Evolutionary conservation across 1,139 yeast genomes (phyloP).

Genomic region (Zygosaccharomyces pseudobailii): DNA sequence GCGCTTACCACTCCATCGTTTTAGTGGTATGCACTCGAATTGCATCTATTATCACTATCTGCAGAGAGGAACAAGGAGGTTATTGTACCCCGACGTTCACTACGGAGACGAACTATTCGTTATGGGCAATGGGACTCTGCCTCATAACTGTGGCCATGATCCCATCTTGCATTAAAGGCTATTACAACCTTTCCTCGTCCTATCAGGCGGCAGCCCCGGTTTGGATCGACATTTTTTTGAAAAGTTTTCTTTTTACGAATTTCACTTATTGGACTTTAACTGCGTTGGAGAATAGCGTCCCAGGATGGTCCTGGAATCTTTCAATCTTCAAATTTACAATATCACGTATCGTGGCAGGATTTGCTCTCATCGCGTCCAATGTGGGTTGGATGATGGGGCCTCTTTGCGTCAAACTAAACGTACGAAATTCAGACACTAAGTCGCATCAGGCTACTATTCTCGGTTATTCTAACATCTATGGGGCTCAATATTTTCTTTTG

Average conservation of each 20-base stretch:
- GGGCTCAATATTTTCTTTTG: constrained; percentile 73
- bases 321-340: constrained; percentile 56
- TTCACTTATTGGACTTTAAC: constrained; percentile 80
- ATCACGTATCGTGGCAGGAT: constrained; percentile 70
- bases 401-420: constrained; percentile 66
- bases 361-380: constrained; percentile 67
- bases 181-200: constrained; percentile 67
- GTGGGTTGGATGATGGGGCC: constrained; percentile 87
- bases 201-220: constrained; percentile 82
- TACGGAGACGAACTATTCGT: constrained; percentile 44
- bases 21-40: constrained; percentile 58
- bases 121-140: constrained; percentile 57
- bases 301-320: constrained; percentile 29
- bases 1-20: constrained; percentile 57
- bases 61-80: constrained; percentile 87
- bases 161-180: constrained; percentile 65
- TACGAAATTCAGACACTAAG: constrained; percentile 36
- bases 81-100: constrained; percentile 67
- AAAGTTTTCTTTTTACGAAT: constrained; percentile 51
- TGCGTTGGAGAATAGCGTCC: constrained; percentile 46
- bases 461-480: constrained; percentile 83
- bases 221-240: constrained; percentile 71
- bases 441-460: constrained; percentile 48
- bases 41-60: constrained; percentile 59
- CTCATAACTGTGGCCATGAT: constrained; percentile 53